Percentiles rank a stretch among this genome's conserved stretches.
These are phyloP conservation scores for Chalciporus chontae DNA, from an alignment of 768 basidiomycete genomes.

Conservation along the genomic window DNA sequence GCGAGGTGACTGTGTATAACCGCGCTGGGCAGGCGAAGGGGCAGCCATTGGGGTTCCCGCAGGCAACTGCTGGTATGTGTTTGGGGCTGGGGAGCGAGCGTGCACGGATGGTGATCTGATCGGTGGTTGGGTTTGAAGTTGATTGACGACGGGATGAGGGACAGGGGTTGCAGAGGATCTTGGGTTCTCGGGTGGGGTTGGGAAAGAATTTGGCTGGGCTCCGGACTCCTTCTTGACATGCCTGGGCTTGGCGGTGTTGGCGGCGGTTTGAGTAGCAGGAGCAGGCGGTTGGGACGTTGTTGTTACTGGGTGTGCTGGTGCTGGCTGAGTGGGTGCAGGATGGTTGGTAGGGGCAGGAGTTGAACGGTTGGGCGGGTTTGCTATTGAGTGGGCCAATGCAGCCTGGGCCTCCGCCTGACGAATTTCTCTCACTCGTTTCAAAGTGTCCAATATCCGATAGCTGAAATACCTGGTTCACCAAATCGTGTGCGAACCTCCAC, in stretches of 20 bases:
- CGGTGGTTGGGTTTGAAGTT: constrained; percentile 28
- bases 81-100: constrained; percentile 24
- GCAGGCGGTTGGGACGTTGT: constrained; percentile 24
- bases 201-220: constrained; percentile 18
- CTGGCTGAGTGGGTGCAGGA: constrained; percentile 33
- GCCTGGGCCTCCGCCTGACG: constrained; percentile 25
- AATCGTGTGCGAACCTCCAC: not conserved
- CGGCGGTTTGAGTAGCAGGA: constrained; percentile 28
- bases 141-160: constrained; percentile 31
- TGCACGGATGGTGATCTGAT: constrained; percentile 31
- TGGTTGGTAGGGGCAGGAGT: constrained; percentile 30
- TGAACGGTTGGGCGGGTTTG: constrained; percentile 29
- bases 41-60: constrained; percentile 18
- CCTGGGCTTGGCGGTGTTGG: constrained; percentile 22
- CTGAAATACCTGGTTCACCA: constrained; percentile 30
- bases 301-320: constrained; percentile 27
- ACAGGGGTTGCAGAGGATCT: constrained; percentile 30
- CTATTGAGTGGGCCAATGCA: constrained; percentile 23
- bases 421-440: constrained; percentile 31
- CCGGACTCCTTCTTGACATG: constrained; percentile 28
- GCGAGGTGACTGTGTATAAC: constrained; percentile 34
- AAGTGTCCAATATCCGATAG: constrained; percentile 55
- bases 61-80: constrained; percentile 22
- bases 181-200: constrained; percentile 28
- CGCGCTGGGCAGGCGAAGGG: constrained; percentile 30